phyloP scores from a whole-genome alignment of 2,329 filamentous ascomycete species.

The Pseudogymnoascus sp. region DNA sequence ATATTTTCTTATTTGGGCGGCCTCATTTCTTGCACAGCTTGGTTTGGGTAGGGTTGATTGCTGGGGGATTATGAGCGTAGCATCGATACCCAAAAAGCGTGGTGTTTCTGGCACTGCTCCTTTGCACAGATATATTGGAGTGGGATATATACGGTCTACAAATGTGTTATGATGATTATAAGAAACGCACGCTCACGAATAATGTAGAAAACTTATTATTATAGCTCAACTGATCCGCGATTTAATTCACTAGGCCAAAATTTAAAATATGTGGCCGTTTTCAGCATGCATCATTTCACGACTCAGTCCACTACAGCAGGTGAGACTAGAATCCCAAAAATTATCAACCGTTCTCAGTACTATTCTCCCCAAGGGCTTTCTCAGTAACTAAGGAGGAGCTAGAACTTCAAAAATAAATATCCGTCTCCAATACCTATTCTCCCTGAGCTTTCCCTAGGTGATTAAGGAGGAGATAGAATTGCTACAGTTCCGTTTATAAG shows the following conservation, averaged over 20 bases:
- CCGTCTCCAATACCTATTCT: no score
- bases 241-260: no score
- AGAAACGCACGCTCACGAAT: constrained; percentile 1
- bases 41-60: constrained; percentile 20
- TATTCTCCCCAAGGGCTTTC: neutral
- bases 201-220: constrained; percentile 7
- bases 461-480: no score
- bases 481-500: no score
- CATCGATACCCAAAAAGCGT: constrained; percentile 24
- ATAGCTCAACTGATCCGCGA: neutral
- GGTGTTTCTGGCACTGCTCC: neutral
- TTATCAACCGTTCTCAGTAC: neutral
- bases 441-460: no score
- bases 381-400: no score
- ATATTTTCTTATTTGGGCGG: constrained; percentile 21
- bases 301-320: neutral
- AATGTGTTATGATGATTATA: constrained; percentile 3
- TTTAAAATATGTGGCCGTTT: neutral
- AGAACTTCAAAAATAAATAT: no score
- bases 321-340: neutral
- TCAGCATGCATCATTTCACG: neutral
- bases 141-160: constrained; percentile 1
- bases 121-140: constrained; percentile 2
- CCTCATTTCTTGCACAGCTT: constrained; percentile 31
- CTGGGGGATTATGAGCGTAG: constrained; percentile 16